Conservation (phyloP, 345 rosid genomes). For the Isatis tinctoria region DNA sequence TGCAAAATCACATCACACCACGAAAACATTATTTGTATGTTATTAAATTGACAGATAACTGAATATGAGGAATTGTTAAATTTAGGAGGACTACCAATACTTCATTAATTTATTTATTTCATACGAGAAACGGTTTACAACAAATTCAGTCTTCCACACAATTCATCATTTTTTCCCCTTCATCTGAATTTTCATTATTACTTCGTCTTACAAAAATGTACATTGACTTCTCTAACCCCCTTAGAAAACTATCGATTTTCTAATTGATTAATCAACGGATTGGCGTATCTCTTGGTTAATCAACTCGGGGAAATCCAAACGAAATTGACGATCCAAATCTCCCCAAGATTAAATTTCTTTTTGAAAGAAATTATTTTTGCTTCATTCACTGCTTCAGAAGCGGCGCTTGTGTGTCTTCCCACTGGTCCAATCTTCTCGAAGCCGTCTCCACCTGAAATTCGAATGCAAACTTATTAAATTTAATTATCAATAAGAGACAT, state of each 20-base stretch:
- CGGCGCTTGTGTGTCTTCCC: constrained; percentile 35
- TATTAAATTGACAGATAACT: background rate
- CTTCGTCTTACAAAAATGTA: constrained; percentile 10
- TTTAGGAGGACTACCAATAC: background rate
- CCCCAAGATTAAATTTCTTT: background rate
- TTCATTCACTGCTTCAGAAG: constrained; percentile 25
- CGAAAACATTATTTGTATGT: background rate
- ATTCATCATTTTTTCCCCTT: background rate
- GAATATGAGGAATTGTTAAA: background rate
- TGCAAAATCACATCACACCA: background rate
- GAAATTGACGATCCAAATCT: background rate
- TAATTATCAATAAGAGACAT: background rate
- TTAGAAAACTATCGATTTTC: constrained; percentile 24
- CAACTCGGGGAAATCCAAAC: background rate
- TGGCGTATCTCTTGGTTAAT: background rate
- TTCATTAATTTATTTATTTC: background rate
- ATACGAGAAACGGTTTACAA: background rate
- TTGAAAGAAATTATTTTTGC: background rate
- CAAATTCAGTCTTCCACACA: constrained; percentile 1
- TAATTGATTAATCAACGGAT: background rate
- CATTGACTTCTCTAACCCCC: background rate
- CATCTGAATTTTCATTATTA: background rate
- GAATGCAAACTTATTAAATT: background rate
- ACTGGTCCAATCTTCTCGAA: constrained; percentile 38
- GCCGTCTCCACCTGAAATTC: constrained; percentile 50